A percentile compares a stretch with the other conserved stretches of the same genome.
phyloP scores from a whole-genome alignment of 164 flowering plant species.

The Magnolia officinalis region DNA sequence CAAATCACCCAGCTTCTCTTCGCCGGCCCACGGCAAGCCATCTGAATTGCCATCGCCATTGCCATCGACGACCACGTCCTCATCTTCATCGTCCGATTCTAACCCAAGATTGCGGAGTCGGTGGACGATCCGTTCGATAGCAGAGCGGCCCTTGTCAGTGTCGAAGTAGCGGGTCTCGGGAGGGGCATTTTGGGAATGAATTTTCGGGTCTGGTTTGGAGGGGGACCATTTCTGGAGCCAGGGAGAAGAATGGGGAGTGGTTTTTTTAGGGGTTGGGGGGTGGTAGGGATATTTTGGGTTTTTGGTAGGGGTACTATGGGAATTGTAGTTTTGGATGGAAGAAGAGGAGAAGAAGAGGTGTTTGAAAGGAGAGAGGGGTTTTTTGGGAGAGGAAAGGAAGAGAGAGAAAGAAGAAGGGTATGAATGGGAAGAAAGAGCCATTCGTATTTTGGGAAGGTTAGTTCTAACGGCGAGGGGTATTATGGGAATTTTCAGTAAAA shows the following conservation, averaged over 20 bases:
- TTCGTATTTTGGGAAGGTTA: neutral
- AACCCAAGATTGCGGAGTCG: conserved; percentile 70
- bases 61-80: neutral
- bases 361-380: conserved; percentile 29
- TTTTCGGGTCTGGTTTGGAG: conserved; percentile 2
- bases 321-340: conserved; percentile 15
- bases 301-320: neutral
- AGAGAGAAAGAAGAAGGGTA: conserved; percentile 25
- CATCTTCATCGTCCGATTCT: conserved; percentile 56
- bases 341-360: conserved; percentile 31
- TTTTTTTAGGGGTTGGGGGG: conserved; percentile 12
- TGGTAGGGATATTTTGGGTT: conserved; percentile 17
- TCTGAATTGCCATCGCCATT: conserved; percentile 30
- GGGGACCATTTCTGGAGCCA: conserved; percentile 56
- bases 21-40: conserved; percentile 34
- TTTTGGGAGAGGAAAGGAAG: conserved; percentile 25
- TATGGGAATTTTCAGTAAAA: too few relatives aligned
- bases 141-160: conserved; percentile 36
- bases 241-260: conserved; percentile 23
- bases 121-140: conserved; percentile 75
- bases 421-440: conserved; percentile 23
- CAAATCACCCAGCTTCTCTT: conserved; percentile 77
- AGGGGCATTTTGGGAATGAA: conserved; percentile 4
- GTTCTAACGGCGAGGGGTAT: too few relatives aligned
- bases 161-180: conserved; percentile 19